Percentiles rank a stretch among this genome's conserved stretches.
phyloP scores from a whole-genome alignment of 768 basidiomycete species.

The Lactarius evosmus region DNA sequence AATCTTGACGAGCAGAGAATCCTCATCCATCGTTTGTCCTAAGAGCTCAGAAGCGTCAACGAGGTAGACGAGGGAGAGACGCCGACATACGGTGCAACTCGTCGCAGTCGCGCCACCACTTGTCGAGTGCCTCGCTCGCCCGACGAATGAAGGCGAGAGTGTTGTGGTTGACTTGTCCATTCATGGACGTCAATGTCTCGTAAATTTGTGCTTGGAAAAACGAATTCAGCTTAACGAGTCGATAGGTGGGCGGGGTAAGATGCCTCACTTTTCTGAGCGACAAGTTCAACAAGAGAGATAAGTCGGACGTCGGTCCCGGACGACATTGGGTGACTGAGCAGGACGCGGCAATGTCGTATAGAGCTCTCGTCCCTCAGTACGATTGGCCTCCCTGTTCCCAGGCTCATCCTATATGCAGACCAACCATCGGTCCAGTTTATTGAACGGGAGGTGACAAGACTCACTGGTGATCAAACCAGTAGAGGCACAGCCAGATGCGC shows the following conservation, averaged over 20 bases:
- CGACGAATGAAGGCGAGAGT: constrained; percentile 85
- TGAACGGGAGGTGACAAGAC: constrained; percentile 32
- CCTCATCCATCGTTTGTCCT: constrained; percentile 82
- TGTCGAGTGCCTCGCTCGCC: constrained; percentile 81
- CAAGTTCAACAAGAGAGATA: constrained; percentile 83
- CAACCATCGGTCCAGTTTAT: constrained; percentile 19
- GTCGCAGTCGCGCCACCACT: constrained; percentile 90
- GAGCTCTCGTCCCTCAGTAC: constrained; percentile 87
- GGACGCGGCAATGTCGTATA: constrained; percentile 76
- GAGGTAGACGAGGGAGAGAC: neutral
- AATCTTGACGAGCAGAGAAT: constrained; percentile 81
- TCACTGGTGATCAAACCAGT: constrained; percentile 95
- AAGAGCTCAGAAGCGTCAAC: constrained; percentile 20
- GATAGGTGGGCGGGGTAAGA: neutral
- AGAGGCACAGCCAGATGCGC: constrained; percentile 90
- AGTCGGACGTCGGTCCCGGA: constrained; percentile 88
- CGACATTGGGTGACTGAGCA: constrained; percentile 82
- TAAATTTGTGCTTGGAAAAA: constrained; percentile 76
- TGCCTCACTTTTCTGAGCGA: constrained; percentile 81
- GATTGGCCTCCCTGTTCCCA: constrained; percentile 88
- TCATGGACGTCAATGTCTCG: constrained; percentile 81
- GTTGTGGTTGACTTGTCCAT: constrained; percentile 81
- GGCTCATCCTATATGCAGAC: constrained; percentile 62
- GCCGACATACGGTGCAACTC: constrained; percentile 65
- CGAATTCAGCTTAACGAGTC: neutral